A percentile compares a stretch with the other conserved stretches of the same genome.
Conservation (phyloP, 2,329 filamentous ascomycete genomes). For the Tolypocladium capitatum region DNA sequence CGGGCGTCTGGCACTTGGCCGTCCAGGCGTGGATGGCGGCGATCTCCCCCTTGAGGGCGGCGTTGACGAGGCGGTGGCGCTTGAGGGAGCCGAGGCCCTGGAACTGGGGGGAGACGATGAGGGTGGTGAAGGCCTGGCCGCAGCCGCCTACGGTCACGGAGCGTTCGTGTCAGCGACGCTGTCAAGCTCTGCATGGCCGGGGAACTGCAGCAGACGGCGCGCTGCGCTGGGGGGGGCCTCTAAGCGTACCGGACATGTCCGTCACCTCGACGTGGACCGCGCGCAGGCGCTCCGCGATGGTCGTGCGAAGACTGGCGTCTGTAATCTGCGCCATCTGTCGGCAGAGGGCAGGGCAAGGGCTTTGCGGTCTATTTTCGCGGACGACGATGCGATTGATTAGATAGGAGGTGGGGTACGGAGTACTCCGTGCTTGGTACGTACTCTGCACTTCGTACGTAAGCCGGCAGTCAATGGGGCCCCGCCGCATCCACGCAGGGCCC, state of each 20-base stretch:
- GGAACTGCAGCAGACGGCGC: too few relatives aligned
- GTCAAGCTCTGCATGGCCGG: too few relatives aligned
- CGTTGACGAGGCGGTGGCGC: constrained; percentile 76
- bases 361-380: background rate
- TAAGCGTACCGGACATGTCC: constrained; percentile 69
- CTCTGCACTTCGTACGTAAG: too few relatives aligned
- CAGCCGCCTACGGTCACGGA: constrained; percentile 34
- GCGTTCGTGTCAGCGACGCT: background rate
- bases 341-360: too few relatives aligned
- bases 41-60: constrained; percentile 73
- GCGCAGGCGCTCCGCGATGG: constrained; percentile 55
- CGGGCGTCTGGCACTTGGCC: constrained; percentile 81
- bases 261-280: constrained; percentile 76
- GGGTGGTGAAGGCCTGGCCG: constrained; percentile 45
- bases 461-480: too few relatives aligned
- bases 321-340: constrained; percentile 41
- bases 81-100: constrained; percentile 64
- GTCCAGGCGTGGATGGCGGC: constrained; percentile 90
- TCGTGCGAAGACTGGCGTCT: constrained; percentile 54
- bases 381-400: too few relatives aligned
- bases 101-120: constrained; percentile 54
- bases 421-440: too few relatives aligned
- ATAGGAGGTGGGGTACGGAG: too few relatives aligned
- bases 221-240: too few relatives aligned
- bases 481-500: too few relatives aligned